Evolutionary conservation across 169 alveolate genomes (phyloP), one percentile per base, ranked within the genome.

Genomic region (Eimeria necatrix): DNA sequence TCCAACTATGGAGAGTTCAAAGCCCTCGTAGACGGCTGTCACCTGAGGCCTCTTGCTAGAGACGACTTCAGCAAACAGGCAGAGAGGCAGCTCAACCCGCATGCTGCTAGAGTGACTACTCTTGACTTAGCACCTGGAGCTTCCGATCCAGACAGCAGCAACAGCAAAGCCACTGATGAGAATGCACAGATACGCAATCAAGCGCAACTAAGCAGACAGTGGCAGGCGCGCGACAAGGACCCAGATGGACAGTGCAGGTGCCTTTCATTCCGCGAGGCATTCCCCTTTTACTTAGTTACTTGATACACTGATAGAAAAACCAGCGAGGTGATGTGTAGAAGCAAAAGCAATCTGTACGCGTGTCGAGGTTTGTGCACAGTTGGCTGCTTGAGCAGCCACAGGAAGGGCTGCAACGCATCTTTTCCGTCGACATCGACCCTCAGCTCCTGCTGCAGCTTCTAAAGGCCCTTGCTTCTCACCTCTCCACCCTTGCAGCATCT

Each of bases 301-400:
- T 32, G 41, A 32, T 32, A 56, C 68, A 68, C 9, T n/a, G 22
- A 22, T 22, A 68, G 41, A 16, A 16, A n/a, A 7, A 68, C 0
- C 22, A 3, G 48, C 78, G 41, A 22, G 48, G 9, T 7, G 32
- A 16, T 0, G 48, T 20, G 78, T n/a, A 20, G 78, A 16, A 68
- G 41, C 78, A 22, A 20, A 68, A 32, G 24, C 85, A 73, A 32
- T 73, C 53, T 41, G 14, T 22, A 6, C 9, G 49, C 24, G 9
- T 24, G 10, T 10, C 24, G 85, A 12, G 6, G 49, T 73, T 41
- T 73, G n/a, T 41, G 85, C 16, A 41, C 85, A 73, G 85, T 8
- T 73, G 85, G 85, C 85, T 73, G 85, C 49, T 73, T 41, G 24
- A 73, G 85, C 85, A 73, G 85, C 85, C 85, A 32, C 85, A 73